A percentile compares a stretch with the other conserved stretches of the same genome.
Evolutionary conservation across 2,329 filamentous ascomycete species (phyloP).

Genomic region (Bipolaris zeicola): DNA sequence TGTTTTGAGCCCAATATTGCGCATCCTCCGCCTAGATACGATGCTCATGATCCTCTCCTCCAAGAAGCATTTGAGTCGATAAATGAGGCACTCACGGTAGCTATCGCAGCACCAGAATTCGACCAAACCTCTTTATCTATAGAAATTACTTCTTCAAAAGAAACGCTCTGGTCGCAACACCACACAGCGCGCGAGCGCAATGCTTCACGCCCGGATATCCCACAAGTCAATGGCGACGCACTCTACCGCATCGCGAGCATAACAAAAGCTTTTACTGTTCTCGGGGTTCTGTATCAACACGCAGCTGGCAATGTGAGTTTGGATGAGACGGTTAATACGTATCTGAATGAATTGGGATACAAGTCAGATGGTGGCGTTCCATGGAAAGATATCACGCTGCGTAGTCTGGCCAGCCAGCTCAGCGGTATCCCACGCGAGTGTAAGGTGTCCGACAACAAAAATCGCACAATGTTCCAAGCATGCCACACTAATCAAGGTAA

Average conservation of each 20-base stretch:
- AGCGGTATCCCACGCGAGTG: conserved; percentile 52
- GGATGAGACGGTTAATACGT: conserved; percentile 43
- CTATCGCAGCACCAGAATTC: conserved; percentile 38
- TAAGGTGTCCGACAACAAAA: conserved; percentile 12
- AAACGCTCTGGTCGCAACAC: conserved; percentile 47
- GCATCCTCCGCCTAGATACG: conserved; percentile 46
- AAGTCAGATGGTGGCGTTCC: conserved; percentile 38
- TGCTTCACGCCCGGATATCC: conserved; percentile 44
- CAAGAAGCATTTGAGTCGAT: conserved; percentile 41
- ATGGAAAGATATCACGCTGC: conserved; percentile 53
- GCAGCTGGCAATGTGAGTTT: conserved; percentile 42
- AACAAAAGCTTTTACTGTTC: conserved; percentile 44
- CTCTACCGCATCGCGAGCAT: conserved; percentile 51
- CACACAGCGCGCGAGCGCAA: conserved; percentile 49
- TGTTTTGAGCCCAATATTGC: conserved; percentile 49
- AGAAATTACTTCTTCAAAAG: conserved; percentile 48
- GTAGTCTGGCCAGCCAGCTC: conserved; percentile 51
- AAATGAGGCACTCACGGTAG: conserved; percentile 26
- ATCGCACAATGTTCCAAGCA: background rate
- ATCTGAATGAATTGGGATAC: conserved; percentile 39
- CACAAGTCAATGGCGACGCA: conserved; percentile 46
- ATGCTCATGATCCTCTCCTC: conserved; percentile 34
- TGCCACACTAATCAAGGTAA: conserved; percentile 15
- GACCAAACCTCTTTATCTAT: conserved; percentile 49
- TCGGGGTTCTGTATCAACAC: conserved; percentile 42